These are phyloP conservation scores for Coemansia brasiliensis DNA, from an alignment of 192 early-diverging fungal genomes.

Conservation along the genomic window DNA sequence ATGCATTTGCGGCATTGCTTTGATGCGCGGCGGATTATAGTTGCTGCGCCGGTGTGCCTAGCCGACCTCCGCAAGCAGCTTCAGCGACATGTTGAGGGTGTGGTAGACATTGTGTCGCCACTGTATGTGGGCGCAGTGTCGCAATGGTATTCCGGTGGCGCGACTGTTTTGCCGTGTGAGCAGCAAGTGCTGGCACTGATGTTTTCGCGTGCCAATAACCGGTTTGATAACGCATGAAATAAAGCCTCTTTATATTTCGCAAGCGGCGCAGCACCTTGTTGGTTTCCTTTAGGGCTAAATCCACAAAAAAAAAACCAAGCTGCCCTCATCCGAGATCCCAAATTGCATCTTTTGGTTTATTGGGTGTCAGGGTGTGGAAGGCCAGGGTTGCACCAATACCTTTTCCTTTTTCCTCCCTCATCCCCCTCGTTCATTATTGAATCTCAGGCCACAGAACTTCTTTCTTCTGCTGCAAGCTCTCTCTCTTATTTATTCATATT, in stretches of 20 bases:
- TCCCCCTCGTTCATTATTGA: not conserved
- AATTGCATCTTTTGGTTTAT: not conserved
- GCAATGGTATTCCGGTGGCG: conserved; percentile 38
- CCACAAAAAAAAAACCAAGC: not conserved
- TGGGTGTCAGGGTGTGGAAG: conserved; percentile 1
- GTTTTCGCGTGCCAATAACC: conserved; percentile 20
- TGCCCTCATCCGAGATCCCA: conserved; percentile 7
- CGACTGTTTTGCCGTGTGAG: conserved; percentile 22
- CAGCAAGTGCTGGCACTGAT: conserved; percentile 19
- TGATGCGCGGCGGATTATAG: conserved; percentile 26
- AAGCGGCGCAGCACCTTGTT: not conserved
- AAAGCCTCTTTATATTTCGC: not conserved
- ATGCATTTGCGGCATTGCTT: conserved; percentile 48
- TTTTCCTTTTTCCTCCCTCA: not conserved
- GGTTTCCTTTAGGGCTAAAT: not conserved
- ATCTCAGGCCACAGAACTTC: not conserved
- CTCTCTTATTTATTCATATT: conserved; percentile 9
- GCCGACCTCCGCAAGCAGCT: conserved; percentile 51
- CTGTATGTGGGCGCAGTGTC: conserved; percentile 36
- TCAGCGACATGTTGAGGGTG: conserved; percentile 30
- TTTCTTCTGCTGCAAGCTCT: not conserved
- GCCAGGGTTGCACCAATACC: not conserved
- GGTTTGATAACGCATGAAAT: conserved; percentile 4
- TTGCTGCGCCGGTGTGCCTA: conserved; percentile 52
- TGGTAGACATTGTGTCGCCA: conserved; percentile 51